phyloP scores from a whole-genome alignment of 2,329 filamentous ascomycete genomes.

The Ophiostoma ulmi region DNA sequence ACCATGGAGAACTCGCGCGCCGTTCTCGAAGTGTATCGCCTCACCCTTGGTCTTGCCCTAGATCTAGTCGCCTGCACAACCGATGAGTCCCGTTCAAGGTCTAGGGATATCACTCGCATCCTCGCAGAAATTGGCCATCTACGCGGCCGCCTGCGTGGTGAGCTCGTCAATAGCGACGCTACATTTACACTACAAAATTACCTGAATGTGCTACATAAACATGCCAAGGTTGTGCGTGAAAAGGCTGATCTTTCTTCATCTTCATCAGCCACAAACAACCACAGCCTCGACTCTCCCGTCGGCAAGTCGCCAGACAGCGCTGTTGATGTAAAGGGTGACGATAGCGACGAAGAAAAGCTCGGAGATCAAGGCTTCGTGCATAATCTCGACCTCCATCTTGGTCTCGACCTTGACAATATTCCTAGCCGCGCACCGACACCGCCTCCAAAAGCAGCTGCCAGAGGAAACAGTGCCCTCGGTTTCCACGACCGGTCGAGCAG shows the following conservation, averaged over 20 bases:
- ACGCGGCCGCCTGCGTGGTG: slow-evolving; percentile 33
- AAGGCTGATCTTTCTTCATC: neutral
- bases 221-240: slow-evolving; percentile 36
- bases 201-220: slow-evolving; percentile 64
- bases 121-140: slow-evolving; percentile 36
- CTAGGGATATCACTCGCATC: slow-evolving; percentile 34
- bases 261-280: neutral
- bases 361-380: neutral
- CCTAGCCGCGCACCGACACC: slow-evolving; percentile 31
- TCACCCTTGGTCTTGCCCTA: slow-evolving; percentile 38
- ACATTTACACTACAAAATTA: slow-evolving; percentile 64
- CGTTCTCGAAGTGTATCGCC: slow-evolving; percentile 38
- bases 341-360: neutral
- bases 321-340: neutral
- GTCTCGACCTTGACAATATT: slow-evolving; percentile 23
- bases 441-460: slow-evolving; percentile 30
- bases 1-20: slow-evolving; percentile 35
- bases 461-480: slow-evolving; percentile 16
- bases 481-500: slow-evolving; percentile 6
- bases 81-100: slow-evolving; percentile 28
- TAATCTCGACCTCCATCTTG: neutral
- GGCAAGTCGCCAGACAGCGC: neutral
- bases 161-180: slow-evolving; percentile 60
- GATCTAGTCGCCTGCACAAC: slow-evolving; percentile 37
- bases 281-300: neutral